Conservation (phyloP, 306 rosid species). For the Corylus avellana region DNA sequence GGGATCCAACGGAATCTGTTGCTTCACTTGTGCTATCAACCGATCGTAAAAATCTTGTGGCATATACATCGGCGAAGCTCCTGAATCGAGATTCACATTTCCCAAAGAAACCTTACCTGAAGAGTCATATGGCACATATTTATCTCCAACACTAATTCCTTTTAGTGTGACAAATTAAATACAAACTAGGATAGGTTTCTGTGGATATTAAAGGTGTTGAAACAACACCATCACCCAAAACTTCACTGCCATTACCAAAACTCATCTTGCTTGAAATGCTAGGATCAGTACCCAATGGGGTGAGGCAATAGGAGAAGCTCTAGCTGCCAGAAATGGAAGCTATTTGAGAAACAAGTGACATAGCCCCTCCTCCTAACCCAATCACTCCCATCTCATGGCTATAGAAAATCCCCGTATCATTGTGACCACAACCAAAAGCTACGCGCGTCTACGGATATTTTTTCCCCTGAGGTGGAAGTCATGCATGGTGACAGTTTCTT, state of each 20-base stretch:
- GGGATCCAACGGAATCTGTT: conserved; percentile 43
- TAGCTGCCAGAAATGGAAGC: conserved; percentile 38
- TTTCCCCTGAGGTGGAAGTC: conserved; percentile 31
- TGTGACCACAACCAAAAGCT: conserved; percentile 58
- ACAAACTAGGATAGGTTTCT: conserved; percentile 37
- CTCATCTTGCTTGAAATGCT: conserved; percentile 38
- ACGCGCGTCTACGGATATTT: conserved; percentile 22
- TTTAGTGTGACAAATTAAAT: conserved; percentile 52
- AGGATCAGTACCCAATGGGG: conserved; percentile 54
- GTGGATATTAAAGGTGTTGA: conserved; percentile 46
- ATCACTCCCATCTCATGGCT: conserved; percentile 63
- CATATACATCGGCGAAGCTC: conserved; percentile 51
- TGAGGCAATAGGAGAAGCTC: conserved; percentile 57
- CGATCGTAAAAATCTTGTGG: conserved; percentile 53
- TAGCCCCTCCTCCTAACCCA: conserved; percentile 55
- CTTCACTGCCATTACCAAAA: conserved; percentile 54
- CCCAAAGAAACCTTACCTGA: conserved; percentile 34
- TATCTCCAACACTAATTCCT: conserved; percentile 58
- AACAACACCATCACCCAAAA: conserved; percentile 54
- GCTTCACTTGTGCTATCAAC: conserved; percentile 41
- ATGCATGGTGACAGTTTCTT: conserved; percentile 24
- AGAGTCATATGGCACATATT: conserved; percentile 36
- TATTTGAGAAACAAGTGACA: conserved; percentile 57
- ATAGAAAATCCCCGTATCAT: conserved; percentile 46
- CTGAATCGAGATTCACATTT: conserved; percentile 60